Conservation (phyloP, 1,284 basidiomycete species). For the Marasmius sp. region DNA sequence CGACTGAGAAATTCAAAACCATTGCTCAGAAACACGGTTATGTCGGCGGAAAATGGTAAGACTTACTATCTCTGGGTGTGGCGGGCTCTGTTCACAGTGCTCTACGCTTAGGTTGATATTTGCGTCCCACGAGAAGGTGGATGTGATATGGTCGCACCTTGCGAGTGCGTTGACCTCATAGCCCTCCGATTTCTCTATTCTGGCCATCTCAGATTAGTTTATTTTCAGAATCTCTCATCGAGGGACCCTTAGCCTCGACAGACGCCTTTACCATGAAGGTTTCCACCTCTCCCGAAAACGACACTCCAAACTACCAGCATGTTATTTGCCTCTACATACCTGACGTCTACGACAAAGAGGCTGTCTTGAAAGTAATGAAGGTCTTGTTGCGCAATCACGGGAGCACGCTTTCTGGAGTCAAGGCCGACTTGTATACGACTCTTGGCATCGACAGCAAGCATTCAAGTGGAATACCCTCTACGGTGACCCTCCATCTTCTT, state of each 20-base stretch:
- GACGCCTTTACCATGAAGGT: slow-evolving; percentile 58
- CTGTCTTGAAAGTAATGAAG: slow-evolving; percentile 62
- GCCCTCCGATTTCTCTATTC: background rate
- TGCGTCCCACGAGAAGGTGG: slow-evolving; percentile 56
- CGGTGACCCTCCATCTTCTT: slow-evolving; percentile 37
- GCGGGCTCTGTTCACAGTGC: slow-evolving; percentile 36
- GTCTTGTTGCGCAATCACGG: slow-evolving; percentile 65
- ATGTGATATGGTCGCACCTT: slow-evolving; percentile 57
- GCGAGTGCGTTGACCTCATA: slow-evolving; percentile 41
- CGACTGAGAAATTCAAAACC: slow-evolving; percentile 53
- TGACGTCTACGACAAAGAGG: slow-evolving; percentile 62
- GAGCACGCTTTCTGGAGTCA: slow-evolving; percentile 62
- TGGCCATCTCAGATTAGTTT: background rate
- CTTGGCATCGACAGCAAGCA: slow-evolving; percentile 76
- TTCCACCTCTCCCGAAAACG: slow-evolving; percentile 54
- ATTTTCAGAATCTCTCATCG: slow-evolving; percentile 53
- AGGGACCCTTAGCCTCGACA: slow-evolving; percentile 60
- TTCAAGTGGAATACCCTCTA: slow-evolving; percentile 66
- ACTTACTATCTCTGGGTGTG: background rate
- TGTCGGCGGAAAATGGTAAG: slow-evolving; percentile 67
- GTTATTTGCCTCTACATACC: slow-evolving; percentile 73
- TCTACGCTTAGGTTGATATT: slow-evolving; percentile 44
- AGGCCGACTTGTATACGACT: slow-evolving; percentile 64
- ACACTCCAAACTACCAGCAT: slow-evolving; percentile 53
- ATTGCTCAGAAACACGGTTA: slow-evolving; percentile 54